These are phyloP conservation scores for Solanum appendiculatum DNA, from an alignment of 257 asterid genomes.

Conservation along the genomic window DNA sequence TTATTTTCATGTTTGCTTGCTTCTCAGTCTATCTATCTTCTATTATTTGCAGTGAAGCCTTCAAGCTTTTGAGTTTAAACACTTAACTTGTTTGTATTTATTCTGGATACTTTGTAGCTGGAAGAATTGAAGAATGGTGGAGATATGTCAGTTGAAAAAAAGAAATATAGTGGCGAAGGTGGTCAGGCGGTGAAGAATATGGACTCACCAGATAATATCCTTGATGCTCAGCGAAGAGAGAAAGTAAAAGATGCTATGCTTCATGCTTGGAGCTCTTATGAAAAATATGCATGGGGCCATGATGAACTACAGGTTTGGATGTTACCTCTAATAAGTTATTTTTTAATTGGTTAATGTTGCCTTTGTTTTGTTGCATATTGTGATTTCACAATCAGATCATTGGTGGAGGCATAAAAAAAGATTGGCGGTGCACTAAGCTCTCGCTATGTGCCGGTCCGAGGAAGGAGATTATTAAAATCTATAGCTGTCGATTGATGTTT, in stretches of 20 bases:
- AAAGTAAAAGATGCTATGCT: constrained; percentile 91
- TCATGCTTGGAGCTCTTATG: constrained; percentile 98
- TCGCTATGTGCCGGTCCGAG: background rate
- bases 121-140: constrained; percentile 46
- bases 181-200: constrained; percentile 4
- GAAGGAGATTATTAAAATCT: background rate
- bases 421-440: background rate
- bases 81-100: constrained; percentile 1
- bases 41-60: background rate
- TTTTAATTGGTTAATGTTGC: background rate
- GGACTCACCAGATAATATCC: constrained; percentile 46
- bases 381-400: background rate
- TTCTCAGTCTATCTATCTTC: background rate
- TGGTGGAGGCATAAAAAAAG: background rate
- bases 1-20: background rate
- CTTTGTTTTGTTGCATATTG: background rate
- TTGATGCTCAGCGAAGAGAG: constrained; percentile 59
- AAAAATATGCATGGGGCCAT: constrained; percentile 97
- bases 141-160: constrained; percentile 21
- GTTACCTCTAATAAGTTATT: background rate
- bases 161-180: constrained; percentile 7
- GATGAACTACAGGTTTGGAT: constrained; percentile 87
- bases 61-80: background rate
- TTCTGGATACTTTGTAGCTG: constrained; percentile 35
- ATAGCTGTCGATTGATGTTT: background rate